A percentile compares a stretch with the other conserved stretches of the same genome.
phyloP scores from a whole-genome alignment of 305 asterid genomes.

The Euphrasia arctica region DNA sequence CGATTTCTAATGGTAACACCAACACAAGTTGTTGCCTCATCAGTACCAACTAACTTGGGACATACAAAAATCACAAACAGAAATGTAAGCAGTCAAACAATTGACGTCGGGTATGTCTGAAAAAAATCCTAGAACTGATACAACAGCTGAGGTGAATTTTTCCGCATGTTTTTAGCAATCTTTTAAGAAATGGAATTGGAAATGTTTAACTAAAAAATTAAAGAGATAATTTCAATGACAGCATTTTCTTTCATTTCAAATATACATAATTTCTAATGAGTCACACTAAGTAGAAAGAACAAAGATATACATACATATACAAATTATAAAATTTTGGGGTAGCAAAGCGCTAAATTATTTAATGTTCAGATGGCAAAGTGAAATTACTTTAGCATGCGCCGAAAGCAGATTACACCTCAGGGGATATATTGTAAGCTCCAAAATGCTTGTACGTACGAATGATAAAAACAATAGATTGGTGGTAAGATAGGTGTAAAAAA shows the following conservation, averaged over 20 bases:
- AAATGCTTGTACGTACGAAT: too few relatives aligned
- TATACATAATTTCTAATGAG: background rate
- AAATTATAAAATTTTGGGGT: background rate
- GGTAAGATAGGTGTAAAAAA: background rate
- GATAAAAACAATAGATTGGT: background rate
- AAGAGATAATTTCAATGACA: background rate
- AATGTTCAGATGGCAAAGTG: background rate
- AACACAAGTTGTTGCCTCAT: constrained; percentile 96
- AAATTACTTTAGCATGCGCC: background rate
- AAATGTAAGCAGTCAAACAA: constrained; percentile 14
- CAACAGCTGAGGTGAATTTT: too few relatives aligned
- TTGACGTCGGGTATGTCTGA: too few relatives aligned
- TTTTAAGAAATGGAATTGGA: too few relatives aligned
- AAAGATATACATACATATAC: background rate
- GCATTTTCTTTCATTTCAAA: background rate
- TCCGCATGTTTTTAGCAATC: too few relatives aligned
- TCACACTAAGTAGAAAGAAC: background rate
- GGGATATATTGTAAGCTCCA: background rate
- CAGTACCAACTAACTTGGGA: constrained; percentile 81
- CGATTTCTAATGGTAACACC: constrained; percentile 74
- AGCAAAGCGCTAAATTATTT: background rate
- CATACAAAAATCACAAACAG: constrained; percentile 23
- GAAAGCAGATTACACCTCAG: background rate
- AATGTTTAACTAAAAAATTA: constrained; percentile 9
- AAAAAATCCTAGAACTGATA: too few relatives aligned